Evolutionary conservation across 169 alveolate genomes (phyloP).

Genomic region (Plasmodium chabaudi): DNA sequence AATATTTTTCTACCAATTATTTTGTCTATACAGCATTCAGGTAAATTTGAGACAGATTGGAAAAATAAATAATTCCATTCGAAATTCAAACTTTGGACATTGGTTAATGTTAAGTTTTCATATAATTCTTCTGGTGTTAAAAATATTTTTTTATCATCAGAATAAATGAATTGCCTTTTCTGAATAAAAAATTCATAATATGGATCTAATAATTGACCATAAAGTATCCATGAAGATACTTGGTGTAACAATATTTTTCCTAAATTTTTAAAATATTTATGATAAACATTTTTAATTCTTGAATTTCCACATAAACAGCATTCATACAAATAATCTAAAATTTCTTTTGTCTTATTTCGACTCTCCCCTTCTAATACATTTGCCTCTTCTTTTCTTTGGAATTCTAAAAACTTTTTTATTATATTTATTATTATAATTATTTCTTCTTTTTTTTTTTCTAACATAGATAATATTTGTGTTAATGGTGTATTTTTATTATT

Average conservation of each 20-base stretch:
- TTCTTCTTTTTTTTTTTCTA: slow-evolving; percentile 80
- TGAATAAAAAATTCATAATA: slow-evolving; percentile 81
- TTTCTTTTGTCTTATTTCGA: slow-evolving; percentile 64
- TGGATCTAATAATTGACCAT: slow-evolving; percentile 82
- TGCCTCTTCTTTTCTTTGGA: slow-evolving; percentile 67
- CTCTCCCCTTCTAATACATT: slow-evolving; percentile 69
- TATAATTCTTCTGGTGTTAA: slow-evolving; percentile 75
- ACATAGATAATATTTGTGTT: slow-evolving; percentile 76
- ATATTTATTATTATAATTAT: slow-evolving; percentile 67
- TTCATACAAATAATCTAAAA: slow-evolving; percentile 75
- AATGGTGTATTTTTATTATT: slow-evolving; percentile 80
- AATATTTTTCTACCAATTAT: slow-evolving; percentile 73
- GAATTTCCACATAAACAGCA: slow-evolving; percentile 66
- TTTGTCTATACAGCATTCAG: slow-evolving; percentile 74
- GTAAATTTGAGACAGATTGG: slow-evolving; percentile 69
- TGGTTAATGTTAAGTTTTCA: slow-evolving; percentile 73
- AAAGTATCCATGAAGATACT: slow-evolving; percentile 79
- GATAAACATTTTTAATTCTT: slow-evolving; percentile 50
- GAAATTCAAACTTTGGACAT: slow-evolving; percentile 78
- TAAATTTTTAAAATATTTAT: slow-evolving; percentile 56
- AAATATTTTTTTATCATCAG: slow-evolving; percentile 65
- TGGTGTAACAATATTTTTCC: slow-evolving; percentile 76
- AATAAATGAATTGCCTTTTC: slow-evolving; percentile 72
- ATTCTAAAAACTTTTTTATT: slow-evolving; percentile 68
- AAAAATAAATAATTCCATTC: slow-evolving; percentile 84